phyloP scores from a whole-genome alignment of 2,329 filamentous ascomycete species.

The Arthrobotrys iridis region DNA sequence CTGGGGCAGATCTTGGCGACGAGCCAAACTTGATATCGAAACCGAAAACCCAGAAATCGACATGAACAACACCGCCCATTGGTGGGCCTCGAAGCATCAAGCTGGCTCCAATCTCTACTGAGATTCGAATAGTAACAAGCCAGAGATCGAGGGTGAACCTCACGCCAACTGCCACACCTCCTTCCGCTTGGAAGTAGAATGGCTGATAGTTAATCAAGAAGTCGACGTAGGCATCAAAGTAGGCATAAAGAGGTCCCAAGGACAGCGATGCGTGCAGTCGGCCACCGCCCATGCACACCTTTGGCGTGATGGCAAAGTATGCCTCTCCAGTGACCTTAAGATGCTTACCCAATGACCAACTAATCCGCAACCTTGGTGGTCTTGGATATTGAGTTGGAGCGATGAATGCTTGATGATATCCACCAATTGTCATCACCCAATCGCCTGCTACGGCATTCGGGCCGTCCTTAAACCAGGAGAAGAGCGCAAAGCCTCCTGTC shows the following conservation, averaged over 20 bases:
- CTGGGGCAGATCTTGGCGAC: background rate
- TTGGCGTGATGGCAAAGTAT: conserved; percentile 65
- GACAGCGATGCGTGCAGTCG: conserved; percentile 59
- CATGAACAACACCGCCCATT: conserved; percentile 59
- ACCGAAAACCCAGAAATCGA: conserved; percentile 60
- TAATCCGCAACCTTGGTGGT: conserved; percentile 61
- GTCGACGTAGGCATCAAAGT: conserved; percentile 62
- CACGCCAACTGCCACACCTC: conserved; percentile 58
- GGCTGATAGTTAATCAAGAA: conserved; percentile 63
- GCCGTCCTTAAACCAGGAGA: conserved; percentile 60
- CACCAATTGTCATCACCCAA: conserved; percentile 64
- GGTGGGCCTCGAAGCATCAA: conserved; percentile 59
- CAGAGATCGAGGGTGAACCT: conserved; percentile 55
- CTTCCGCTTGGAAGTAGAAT: conserved; percentile 60
- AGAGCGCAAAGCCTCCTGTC: conserved; percentile 63
- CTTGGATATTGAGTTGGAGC: conserved; percentile 61
- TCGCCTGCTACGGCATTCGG: conserved; percentile 59
- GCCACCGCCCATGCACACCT: conserved; percentile 63
- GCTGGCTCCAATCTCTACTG: conserved; percentile 58
- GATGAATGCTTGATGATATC: conserved; percentile 62
- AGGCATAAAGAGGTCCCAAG: conserved; percentile 61
- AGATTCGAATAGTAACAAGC: conserved; percentile 58
- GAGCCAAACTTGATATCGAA: conserved; percentile 59
- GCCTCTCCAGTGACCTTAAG: conserved; percentile 62
- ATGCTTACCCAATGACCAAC: conserved; percentile 59